phyloP scores from a whole-genome alignment of 345 rosid genomes.

The Citrus sinensis region DNA sequence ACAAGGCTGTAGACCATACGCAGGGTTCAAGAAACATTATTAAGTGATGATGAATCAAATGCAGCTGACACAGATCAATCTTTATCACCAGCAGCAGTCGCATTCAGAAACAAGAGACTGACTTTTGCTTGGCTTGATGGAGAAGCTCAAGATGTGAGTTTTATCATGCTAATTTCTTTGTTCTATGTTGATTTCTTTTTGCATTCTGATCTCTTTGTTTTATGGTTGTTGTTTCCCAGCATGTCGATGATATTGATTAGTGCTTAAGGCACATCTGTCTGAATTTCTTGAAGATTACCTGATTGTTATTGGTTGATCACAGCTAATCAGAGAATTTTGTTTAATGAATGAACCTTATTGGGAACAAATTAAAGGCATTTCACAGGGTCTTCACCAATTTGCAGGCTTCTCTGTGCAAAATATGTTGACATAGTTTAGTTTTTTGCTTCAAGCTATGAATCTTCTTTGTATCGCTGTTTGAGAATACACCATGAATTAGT shows the following conservation, averaged over 20 bases:
- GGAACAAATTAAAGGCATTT: neutral
- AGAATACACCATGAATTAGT: too few relatives aligned
- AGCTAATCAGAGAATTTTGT: neutral
- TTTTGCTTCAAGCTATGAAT: neutral
- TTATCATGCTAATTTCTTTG: neutral
- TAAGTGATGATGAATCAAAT: constrained; percentile 28
- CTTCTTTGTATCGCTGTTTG: too few relatives aligned
- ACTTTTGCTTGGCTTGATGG: constrained; percentile 94
- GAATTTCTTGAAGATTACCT: neutral
- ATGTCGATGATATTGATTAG: constrained; percentile 1
- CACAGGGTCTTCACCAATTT: neutral
- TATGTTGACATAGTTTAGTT: neutral
- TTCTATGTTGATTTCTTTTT: neutral
- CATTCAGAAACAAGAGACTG: constrained; percentile 60
- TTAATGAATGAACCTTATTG: neutral
- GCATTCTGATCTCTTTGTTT: neutral
- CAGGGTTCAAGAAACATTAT: constrained; percentile 71
- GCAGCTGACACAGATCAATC: constrained; percentile 38
- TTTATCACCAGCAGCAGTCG: constrained; percentile 37
- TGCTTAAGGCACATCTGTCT: neutral
- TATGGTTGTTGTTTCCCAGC: neutral
- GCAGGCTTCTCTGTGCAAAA: neutral
- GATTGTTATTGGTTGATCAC: neutral
- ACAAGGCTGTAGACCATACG: constrained; percentile 68
- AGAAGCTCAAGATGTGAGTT: constrained; percentile 75